These are phyloP conservation scores for Ophiostoma sp. DNA, from an alignment of 2,329 filamentous ascomycete genomes.

Conservation along the genomic window DNA sequence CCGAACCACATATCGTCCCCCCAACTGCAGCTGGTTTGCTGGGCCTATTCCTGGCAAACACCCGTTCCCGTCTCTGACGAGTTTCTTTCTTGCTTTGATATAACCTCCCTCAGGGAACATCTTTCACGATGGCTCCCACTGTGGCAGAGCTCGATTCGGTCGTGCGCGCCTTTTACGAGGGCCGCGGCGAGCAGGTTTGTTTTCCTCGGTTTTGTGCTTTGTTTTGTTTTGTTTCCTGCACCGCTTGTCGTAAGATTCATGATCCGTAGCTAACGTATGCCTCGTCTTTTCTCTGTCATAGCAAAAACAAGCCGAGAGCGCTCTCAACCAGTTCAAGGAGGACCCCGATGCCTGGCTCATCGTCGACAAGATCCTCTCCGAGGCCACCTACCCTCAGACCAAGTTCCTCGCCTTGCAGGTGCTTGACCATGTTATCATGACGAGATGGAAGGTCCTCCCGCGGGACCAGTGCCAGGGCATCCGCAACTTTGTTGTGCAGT, in stretches of 20 bases:
- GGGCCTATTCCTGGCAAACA: constrained; percentile 22
- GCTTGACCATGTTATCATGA: constrained; percentile 97
- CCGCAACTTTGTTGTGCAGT: constrained; percentile 97
- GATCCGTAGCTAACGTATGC: constrained; percentile 38
- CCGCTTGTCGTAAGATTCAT: constrained; percentile 20
- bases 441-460: constrained; percentile 96
- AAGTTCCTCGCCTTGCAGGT: constrained; percentile 98
- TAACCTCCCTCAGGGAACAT: neutral
- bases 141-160: constrained; percentile 96
- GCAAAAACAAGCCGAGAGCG: constrained; percentile 95
- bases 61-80: neutral
- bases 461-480: constrained; percentile 97
- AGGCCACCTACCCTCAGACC: constrained; percentile 90
- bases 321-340: constrained; percentile 98
- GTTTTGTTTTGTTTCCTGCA: constrained; percentile 2
- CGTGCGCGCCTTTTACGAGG: constrained; percentile 96
- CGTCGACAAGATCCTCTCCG: constrained; percentile 93
- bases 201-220: constrained; percentile 4
- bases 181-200: constrained; percentile 86
- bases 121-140: constrained; percentile 60
- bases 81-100: constrained; percentile 7
- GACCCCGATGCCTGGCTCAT: constrained; percentile 97
- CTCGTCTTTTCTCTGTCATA: constrained; percentile 44
- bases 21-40: constrained; percentile 18
- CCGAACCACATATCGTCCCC: neutral